Evolutionary conservation across 371 early-diverging fungal genomes (phyloP), one percentile per base, ranked within the genome.

Genomic region (Lichtheimia hyalospora): DNA sequence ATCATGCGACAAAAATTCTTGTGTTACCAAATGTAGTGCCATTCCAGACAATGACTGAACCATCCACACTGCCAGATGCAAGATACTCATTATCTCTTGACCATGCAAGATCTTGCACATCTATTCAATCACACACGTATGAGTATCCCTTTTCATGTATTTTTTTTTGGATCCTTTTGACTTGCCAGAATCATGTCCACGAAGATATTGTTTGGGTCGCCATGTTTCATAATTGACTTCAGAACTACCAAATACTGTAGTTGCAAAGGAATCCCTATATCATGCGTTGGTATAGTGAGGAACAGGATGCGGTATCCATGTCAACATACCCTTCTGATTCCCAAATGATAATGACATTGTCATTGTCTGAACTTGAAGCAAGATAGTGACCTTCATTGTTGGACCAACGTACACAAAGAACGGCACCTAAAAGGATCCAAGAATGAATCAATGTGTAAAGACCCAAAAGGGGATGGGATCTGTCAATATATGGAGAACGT

Each of bases 41-140:
- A 70, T 90, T 84, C 97, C 96, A 98, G 21, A 97, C 87, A 50
- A 88, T 83, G 1, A 96, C 84, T 43, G 74, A 73, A 43, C 89
- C 88, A 70, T 98, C 97, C 20, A 96, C 82, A 53, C 94, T 94
- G 70, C 96, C 94, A 2, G 97, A 93, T 2, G 97, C 97, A 50
- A 98, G 75, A 58, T 87, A 93, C 16, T 79, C 75, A 63, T 91
- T 89, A 53, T 92, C 90, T n/a, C 85, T 87, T 13, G 97, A 93
- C 98, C 98, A 98, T 1, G 94, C 87, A n/a, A 98, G 67, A 60
- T 96, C 95, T 46, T 86, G 86, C 8, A 97, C 95, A 71, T 96
- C 96, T 88, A 63, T 46, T 7, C 12, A 8, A 10, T 8, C 34
- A 34, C 34, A 34, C n/a, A n/a, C n/a, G n/a, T n/a, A n/a, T 34